Evolutionary conservation across 225 moss, liverwort and hornwort genomes (phyloP).

Genomic region (Polytrichum commune): DNA sequence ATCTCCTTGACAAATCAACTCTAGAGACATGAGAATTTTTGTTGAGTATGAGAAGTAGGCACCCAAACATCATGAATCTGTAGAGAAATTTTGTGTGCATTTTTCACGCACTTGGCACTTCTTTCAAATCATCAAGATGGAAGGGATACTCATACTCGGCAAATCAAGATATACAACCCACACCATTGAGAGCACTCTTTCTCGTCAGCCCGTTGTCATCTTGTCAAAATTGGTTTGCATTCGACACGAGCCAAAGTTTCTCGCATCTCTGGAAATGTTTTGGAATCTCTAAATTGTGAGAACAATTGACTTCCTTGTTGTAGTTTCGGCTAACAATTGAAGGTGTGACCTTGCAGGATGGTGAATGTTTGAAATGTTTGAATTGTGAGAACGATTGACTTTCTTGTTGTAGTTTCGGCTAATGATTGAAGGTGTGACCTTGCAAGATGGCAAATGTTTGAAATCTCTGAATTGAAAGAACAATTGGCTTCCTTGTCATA

Average conservation of each 20-base stretch:
- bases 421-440: no score
- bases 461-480: background rate
- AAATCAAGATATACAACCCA: conserved; percentile 88
- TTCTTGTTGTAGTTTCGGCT: no score
- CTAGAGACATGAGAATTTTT: background rate
- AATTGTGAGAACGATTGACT: no score
- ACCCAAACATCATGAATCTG: background rate
- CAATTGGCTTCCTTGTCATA: background rate
- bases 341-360: conserved; percentile 50
- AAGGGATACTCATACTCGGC: conserved; percentile 90
- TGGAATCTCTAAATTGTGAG: background rate
- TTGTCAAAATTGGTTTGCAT: background rate
- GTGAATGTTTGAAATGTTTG: no score
- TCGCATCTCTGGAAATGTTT: no score
- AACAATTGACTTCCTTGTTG: background rate
- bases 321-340: no score
- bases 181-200: conserved; percentile 27
- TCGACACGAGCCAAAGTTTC: no score
- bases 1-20: no score
- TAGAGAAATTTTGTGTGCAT: conserved; percentile 87
- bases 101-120: conserved; percentile 85
- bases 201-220: no score
- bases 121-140: conserved; percentile 97
- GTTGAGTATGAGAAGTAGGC: background rate
- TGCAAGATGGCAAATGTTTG: no score